Percentiles rank a stretch among this genome's conserved stretches.
phyloP scores from a whole-genome alignment of 192 early-diverging fungal species.

The Martensiomyces pterosporus region DNA sequence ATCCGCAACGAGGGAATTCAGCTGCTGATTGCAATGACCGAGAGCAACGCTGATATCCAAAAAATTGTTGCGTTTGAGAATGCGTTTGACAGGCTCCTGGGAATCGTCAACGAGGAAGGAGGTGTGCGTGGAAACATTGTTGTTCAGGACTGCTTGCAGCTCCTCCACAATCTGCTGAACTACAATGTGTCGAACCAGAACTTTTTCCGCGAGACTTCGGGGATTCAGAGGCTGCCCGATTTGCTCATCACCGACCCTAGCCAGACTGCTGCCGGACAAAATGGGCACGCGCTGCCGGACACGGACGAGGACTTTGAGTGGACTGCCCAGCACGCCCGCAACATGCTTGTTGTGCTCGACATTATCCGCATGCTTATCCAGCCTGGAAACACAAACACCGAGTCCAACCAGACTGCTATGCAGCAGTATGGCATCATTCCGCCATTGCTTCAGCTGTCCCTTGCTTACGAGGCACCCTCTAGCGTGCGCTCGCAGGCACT shows the following conservation, averaged over 20 bases:
- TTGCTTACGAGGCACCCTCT: conserved; percentile 73
- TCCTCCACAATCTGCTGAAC: conserved; percentile 87
- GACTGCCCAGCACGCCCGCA: conserved; percentile 85
- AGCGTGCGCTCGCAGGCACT: conserved; percentile 77
- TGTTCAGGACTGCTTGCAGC: conserved; percentile 92
- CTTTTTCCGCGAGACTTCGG: conserved; percentile 94
- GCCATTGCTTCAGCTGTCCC: conserved; percentile 72
- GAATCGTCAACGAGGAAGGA: conserved; percentile 86
- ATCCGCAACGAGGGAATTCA: conserved; percentile 95
- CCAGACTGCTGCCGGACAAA: conserved; percentile 39
- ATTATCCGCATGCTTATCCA: conserved; percentile 86
- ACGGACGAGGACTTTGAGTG: conserved; percentile 54
- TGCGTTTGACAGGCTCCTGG: conserved; percentile 89
- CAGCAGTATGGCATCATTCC: conserved; percentile 74
- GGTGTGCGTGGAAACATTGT: conserved; percentile 87
- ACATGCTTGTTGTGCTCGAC: conserved; percentile 84
- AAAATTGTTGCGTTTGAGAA: conserved; percentile 99
- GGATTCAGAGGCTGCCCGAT: conserved; percentile 82
- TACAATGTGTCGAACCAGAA: conserved; percentile 99
- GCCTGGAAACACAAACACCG: conserved; percentile 82
- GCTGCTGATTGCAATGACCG: conserved; percentile 86
- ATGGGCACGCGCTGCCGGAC: conserved; percentile 20
- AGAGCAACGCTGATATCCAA: conserved; percentile 92
- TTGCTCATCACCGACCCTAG: conserved; percentile 62
- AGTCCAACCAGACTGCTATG: conserved; percentile 88